Evolutionary conservation across 148 eudicot genomes (phyloP), one percentile per base, ranked within the genome.

Genomic region (Spergularia marina): DNA sequence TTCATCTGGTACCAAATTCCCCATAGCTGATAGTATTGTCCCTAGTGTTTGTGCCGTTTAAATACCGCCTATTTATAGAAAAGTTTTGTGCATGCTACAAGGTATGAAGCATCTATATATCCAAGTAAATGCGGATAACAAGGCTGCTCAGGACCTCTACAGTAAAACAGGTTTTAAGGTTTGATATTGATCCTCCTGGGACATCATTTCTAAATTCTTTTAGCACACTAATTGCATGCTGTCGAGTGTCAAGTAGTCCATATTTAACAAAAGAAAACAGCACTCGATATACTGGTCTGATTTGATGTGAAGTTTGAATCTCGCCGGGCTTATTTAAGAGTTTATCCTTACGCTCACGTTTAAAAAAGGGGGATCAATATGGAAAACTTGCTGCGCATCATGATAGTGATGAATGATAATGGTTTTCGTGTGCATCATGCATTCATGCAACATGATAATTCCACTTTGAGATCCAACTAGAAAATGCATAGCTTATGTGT

Each of bases 91-190:
- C 54, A 10, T 53, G 70, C 52, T 77, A 39, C 39, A 53, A 90
- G 94, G 97, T 71, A 74, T 88, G 83, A 86, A 86, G 85, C 88
- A 84, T 78, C 66, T 91, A 34, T 91, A 78, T 82, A 94, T 91
- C 75, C 97, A 91, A 82, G 94, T 88, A 79, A 90, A 85, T 76
- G 78, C 89, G 73, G 92, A 87, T 76, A 91, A 91, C 86, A 83
- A 84, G 71, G 87, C 86, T 77, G 94, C 89, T 55, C 92, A 85
- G 79, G 86, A 85, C 54, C 84, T 91, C 76, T 91, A 91, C 85
- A 58, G 71, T 71, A 91, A 87, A 84, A 53, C 79, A 47, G 92
- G 92, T 61, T 91, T 91, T 75, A 75, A 91, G 91, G 94, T 91
- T 71, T 73, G 82, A 53, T 69, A 65, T 71, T 53, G 10, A 15